Conservation (phyloP, 306 rosid species). For the Amphicarpaea edgeworthii region DNA sequence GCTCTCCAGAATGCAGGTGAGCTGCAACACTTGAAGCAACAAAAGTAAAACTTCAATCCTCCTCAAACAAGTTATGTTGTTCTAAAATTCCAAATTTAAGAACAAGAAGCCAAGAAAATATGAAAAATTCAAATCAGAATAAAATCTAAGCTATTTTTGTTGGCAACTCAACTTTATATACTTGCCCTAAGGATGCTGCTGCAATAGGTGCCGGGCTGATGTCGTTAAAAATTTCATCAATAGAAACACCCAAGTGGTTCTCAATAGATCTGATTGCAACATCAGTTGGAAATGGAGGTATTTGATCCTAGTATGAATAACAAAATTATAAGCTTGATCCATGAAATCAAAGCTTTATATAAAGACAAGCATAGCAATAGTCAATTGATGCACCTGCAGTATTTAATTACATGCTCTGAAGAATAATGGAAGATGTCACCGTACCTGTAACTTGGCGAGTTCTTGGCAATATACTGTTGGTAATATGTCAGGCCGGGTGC, state of each 20-base stretch:
- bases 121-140: neutral
- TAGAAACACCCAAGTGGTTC: constrained; percentile 71
- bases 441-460: constrained; percentile 89
- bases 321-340: constrained; percentile 15
- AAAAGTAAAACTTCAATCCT: constrained; percentile 62
- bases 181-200: constrained; percentile 98
- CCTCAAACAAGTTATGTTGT: constrained; percentile 44
- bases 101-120: constrained; percentile 28
- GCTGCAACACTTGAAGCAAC: constrained; percentile 95
- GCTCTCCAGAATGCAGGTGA: constrained; percentile 95
- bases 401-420: constrained; percentile 43
- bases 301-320: constrained; percentile 72
- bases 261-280: constrained; percentile 83
- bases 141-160: constrained; percentile 17
- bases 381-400: constrained; percentile 33
- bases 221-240: constrained; percentile 77
- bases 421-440: constrained; percentile 40
- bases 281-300: constrained; percentile 90
- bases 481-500: constrained; percentile 94
- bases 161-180: constrained; percentile 80
- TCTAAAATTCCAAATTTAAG: constrained; percentile 32
- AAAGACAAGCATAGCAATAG: constrained; percentile 28
- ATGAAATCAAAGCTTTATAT: too few relatives aligned
- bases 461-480: constrained; percentile 88
- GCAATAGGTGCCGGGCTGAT: constrained; percentile 85